Evolutionary conservation across 2,329 filamentous ascomycete genomes (phyloP).

Genomic region (Dactylellina leptospora): DNA sequence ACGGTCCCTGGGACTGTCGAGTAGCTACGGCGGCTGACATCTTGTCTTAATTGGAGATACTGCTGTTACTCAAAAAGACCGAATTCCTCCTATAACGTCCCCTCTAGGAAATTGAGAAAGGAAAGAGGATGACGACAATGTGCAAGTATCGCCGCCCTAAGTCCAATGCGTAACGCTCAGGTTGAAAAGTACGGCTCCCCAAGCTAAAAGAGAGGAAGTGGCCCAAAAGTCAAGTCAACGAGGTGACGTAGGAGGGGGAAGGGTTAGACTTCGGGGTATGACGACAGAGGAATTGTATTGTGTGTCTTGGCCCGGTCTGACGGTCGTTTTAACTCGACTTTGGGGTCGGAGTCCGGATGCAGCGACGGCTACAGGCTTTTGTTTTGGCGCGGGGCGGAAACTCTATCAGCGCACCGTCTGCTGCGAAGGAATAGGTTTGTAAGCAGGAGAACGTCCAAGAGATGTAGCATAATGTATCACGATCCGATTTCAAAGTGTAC

Average conservation of each 20-base stretch:
- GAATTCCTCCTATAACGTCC: conserved; percentile 53
- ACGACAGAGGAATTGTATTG: conserved; percentile 41
- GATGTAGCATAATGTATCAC: conserved; percentile 34
- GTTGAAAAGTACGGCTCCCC: conserved; percentile 1
- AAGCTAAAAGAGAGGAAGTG: conserved; percentile 10
- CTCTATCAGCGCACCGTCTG: conserved; percentile 39
- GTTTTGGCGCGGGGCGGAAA: conserved; percentile 33
- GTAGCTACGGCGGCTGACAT: conserved; percentile 58
- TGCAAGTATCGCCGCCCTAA: conserved; percentile 29
- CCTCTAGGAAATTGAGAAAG: conserved; percentile 49
- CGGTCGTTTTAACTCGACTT: conserved; percentile 44
- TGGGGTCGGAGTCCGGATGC: conserved; percentile 36
- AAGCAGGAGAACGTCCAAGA: conserved; percentile 39
- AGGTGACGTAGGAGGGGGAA: conserved; percentile 20
- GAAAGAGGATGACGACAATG: conserved; percentile 45
- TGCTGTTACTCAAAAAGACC: conserved; percentile 53
- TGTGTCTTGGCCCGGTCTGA: conserved; percentile 40
- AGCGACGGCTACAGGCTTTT: conserved; percentile 25
- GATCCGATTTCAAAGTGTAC: neutral
- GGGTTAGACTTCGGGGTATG: conserved; percentile 34
- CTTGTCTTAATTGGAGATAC: conserved; percentile 53
- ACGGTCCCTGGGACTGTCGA: conserved; percentile 55
- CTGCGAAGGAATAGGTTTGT: conserved; percentile 38
- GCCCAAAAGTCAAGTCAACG: conserved; percentile 4
- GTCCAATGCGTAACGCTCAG: conserved; percentile 37